A percentile compares a stretch with the other conserved stretches of the same genome.
Conservation (phyloP, 2,329 filamentous ascomycete species). For the Arthrinium phaeospermum region DNA sequence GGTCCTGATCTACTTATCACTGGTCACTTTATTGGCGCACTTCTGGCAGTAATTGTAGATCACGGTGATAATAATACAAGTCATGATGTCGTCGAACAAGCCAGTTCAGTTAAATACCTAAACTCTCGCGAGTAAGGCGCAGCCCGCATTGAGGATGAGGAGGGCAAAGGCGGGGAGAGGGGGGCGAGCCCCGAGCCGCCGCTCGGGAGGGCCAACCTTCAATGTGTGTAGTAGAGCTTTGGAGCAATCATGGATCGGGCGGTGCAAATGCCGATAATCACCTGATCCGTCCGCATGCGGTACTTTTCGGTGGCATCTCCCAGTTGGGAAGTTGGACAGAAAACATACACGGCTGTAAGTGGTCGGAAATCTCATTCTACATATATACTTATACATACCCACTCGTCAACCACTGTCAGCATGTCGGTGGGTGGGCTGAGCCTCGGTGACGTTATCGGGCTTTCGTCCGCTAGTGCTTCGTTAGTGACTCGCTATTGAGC, state of each 20-base stretch:
- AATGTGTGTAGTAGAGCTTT: neutral
- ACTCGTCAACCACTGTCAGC: neutral
- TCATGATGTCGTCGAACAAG: slow-evolving; percentile 1
- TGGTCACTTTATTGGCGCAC: neutral
- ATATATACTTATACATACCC: neutral
- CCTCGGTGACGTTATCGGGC: neutral
- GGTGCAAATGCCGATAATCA: neutral
- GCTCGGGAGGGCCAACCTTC: neutral
- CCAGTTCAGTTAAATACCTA: neutral
- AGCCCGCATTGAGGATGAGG: neutral
- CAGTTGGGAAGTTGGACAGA: neutral
- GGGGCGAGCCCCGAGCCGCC: neutral
- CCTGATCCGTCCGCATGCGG: neutral
- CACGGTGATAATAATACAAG: neutral
- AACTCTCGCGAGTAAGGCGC: slow-evolving; percentile 5
- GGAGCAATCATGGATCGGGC: neutral
- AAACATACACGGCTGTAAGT: neutral
- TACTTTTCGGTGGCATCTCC: neutral
- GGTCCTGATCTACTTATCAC: neutral
- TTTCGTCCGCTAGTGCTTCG: neutral
- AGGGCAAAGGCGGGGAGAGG: neutral
- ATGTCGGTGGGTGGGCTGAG: neutral
- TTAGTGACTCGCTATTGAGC: neutral
- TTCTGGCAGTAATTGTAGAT: neutral
- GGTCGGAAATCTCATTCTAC: neutral